Conservation (phyloP, 176 grass and related monocot species). For the Carex myosuroides region DNA sequence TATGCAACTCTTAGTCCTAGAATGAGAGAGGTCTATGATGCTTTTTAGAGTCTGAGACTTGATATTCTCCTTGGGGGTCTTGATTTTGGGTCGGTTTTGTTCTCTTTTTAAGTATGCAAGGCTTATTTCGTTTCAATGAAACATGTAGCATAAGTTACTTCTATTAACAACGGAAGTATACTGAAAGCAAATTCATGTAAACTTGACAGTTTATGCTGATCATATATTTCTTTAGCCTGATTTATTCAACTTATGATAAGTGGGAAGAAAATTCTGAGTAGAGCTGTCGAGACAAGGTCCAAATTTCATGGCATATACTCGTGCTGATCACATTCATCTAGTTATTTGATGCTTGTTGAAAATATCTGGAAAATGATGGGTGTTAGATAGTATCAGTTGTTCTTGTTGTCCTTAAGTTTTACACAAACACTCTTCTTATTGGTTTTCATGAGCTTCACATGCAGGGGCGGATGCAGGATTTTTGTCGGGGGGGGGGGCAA, state of each 20-base stretch:
- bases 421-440: not conserved
- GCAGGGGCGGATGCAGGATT: too few species aligned
- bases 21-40: not conserved
- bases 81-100: not conserved
- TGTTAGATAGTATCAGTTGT: not conserved
- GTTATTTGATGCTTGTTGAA: not conserved
- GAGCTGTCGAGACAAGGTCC: not conserved
- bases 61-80: not conserved
- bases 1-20: too few species aligned
- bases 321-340: not conserved
- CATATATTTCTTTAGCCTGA: not conserved
- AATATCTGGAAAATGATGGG: not conserved
- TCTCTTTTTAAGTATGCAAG: not conserved
- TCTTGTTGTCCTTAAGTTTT: not conserved
- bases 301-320: not conserved
- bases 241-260: not conserved
- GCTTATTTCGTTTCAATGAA: not conserved
- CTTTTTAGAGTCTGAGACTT: not conserved
- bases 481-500: too few species aligned
- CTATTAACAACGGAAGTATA: not conserved
- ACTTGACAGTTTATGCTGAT: not conserved
- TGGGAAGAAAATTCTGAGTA: not conserved
- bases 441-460: not conserved
- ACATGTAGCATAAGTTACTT: not conserved
- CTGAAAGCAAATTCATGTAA: not conserved